These are phyloP conservation scores for Sinapis alba DNA, from an alignment of 441 rosid species.

Conservation along the genomic window DNA sequence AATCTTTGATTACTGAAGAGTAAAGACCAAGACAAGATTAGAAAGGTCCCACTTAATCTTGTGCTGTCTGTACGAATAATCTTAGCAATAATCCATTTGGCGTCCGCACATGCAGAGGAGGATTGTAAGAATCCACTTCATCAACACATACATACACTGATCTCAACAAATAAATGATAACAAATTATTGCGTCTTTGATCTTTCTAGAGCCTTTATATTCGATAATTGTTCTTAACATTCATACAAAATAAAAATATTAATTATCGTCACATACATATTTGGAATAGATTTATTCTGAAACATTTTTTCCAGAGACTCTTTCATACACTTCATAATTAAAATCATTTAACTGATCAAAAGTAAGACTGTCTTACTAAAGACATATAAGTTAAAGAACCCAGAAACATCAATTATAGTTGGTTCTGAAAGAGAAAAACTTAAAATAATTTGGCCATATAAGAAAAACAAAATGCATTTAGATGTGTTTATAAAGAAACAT, in stretches of 20 bases:
- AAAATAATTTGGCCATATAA: not conserved
- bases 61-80: constrained; percentile 11
- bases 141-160: not conserved
- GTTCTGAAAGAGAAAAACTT: too few species aligned
- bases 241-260: too few species aligned
- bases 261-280: not conserved
- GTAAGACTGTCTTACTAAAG: too few species aligned
- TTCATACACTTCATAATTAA: not conserved
- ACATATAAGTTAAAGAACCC: too few species aligned
- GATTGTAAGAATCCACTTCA: not conserved
- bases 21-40: not conserved
- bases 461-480: not conserved
- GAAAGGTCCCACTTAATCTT: not conserved
- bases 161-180: not conserved
- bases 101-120: constrained; percentile 4
- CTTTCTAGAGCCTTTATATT: not conserved
- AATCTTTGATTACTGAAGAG: constrained; percentile 3
- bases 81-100: constrained; percentile 15
- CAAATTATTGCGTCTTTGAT: not conserved
- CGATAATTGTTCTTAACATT: too few species aligned
- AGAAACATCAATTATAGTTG: too few species aligned
- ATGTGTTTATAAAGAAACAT: not conserved
- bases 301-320: not conserved
- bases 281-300: not conserved
- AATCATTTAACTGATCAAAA: not conserved